These are phyloP conservation scores for Spinacia oleracea DNA, from an alignment of 179 eudicot genomes.

Conservation along the genomic window DNA sequence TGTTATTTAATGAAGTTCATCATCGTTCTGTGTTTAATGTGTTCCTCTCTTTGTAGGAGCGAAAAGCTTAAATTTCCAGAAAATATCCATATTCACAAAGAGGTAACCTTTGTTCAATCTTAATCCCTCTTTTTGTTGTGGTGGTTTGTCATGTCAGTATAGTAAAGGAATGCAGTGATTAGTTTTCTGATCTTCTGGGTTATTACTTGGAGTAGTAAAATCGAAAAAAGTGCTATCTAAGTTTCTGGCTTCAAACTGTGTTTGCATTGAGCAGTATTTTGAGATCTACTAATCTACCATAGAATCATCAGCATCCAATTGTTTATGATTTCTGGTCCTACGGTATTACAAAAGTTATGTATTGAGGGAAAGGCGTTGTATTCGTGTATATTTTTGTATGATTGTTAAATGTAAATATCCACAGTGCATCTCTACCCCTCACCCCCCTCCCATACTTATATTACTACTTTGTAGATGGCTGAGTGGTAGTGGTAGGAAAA, in stretches of 20 bases:
- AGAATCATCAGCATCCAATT: not conserved
- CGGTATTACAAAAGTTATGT: not conserved
- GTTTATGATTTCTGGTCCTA: not conserved
- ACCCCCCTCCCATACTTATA: too few relatives aligned
- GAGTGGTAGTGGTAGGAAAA: too few relatives aligned
- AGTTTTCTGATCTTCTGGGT: not conserved
- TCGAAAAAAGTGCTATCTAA: not conserved
- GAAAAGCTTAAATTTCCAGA: slow-evolving; percentile 82
- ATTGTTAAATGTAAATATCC: too few relatives aligned
- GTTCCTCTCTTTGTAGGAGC: slow-evolving; percentile 51
- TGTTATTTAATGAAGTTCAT: not conserved
- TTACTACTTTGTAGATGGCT: too few relatives aligned
- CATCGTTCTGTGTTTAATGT: slow-evolving; percentile 6
- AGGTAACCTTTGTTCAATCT: slow-evolving; percentile 44
- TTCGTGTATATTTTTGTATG: too few relatives aligned
- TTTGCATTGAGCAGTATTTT: not conserved
- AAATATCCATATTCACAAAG: slow-evolving; percentile 66
- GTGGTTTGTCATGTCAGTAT: slow-evolving; percentile 1
- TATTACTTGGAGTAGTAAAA: too few relatives aligned
- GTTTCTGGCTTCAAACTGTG: not conserved
- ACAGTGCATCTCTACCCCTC: too few relatives aligned
- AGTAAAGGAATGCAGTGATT: not conserved
- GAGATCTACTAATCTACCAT: not conserved
- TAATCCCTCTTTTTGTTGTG: not conserved
- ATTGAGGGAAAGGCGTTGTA: too few relatives aligned